Evolutionary conservation across 139 green algal species (phyloP), one percentile per base, ranked within the genome.

Genomic region (Monoraphidium neglectum): DNA sequence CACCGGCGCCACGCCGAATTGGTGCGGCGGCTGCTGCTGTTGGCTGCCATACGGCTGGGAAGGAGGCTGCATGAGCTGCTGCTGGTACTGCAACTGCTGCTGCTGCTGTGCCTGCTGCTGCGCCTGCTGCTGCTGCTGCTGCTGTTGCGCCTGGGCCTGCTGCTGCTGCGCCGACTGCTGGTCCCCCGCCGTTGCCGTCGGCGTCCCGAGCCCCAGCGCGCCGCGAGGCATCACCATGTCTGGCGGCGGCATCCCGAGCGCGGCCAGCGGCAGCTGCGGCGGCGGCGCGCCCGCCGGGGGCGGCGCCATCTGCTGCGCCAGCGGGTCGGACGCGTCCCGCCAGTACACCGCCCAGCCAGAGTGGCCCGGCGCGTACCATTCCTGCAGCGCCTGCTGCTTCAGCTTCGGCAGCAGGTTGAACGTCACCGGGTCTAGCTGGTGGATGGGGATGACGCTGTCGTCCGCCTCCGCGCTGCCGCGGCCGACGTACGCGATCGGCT

Each of bases 341-440:
- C 72, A 88, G 81, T 87, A 88, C 32, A 91, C 83, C 32, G 46
- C 53, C 86, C 86, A 91, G 60, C 81, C 81, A 6, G 81, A 81
- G 74, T 91, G 83, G 28, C 76, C 76, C 16, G 80, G 59, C n/a
- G 83, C 79, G 80, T 86, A 87, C 79, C 79, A 81, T 30, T 82
- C 68, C 76, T 82, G 69, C 47, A 88, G 36, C 18, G 86, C 86
- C 51, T 79, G 73, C 60, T 80, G 70, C 79, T 88, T 88, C 15
- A 91, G 77, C 33, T 79, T 80, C 15, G 82, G 86, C n/a, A 90
- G 62, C 40, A 75, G 36, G 69, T 83, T 76, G 72, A 83, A 82
- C 38, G 78, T 59, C 24, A 64, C 35, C 0, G 54, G 60, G 37
- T 88, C 83, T 2, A 81, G 35, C 63, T 79, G 73, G 46, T 79